Evolutionary conservation across 345 rosid genomes (phyloP).

Genomic region (Euphorbia lathyris): DNA sequence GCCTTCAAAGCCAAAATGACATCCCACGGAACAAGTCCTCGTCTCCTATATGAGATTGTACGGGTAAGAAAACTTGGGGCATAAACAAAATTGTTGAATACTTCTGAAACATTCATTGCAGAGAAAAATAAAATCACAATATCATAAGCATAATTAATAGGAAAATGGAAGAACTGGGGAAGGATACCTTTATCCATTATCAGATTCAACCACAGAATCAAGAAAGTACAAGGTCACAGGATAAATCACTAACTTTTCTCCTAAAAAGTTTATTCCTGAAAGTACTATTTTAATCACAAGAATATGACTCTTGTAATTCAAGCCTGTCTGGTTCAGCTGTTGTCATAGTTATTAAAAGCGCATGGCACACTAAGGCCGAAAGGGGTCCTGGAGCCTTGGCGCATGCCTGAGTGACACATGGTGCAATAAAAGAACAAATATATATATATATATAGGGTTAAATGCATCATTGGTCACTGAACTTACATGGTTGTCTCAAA

Average conservation of each 20-base stretch:
- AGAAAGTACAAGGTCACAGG: neutral
- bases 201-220: neutral
- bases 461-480: too few relatives aligned
- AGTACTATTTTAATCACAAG: neutral
- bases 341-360: too few relatives aligned
- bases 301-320: neutral
- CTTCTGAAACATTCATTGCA: neutral
- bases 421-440: too few relatives aligned
- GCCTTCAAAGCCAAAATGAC: slow-evolving; percentile 52
- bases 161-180: neutral
- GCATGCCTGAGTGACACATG: too few relatives aligned
- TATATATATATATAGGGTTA: too few relatives aligned
- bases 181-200: neutral
- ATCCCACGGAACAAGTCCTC: slow-evolving; percentile 62
- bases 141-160: neutral
- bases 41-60: slow-evolving; percentile 47
- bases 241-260: neutral
- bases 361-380: too few relatives aligned
- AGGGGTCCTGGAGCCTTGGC: too few relatives aligned
- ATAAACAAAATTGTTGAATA: neutral
- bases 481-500: too few relatives aligned
- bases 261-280: neutral
- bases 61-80: neutral
- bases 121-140: neutral
- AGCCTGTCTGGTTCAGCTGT: neutral